Conservation (phyloP, 116 monocot genomes). For the Phalaenopsis hybrid region DNA sequence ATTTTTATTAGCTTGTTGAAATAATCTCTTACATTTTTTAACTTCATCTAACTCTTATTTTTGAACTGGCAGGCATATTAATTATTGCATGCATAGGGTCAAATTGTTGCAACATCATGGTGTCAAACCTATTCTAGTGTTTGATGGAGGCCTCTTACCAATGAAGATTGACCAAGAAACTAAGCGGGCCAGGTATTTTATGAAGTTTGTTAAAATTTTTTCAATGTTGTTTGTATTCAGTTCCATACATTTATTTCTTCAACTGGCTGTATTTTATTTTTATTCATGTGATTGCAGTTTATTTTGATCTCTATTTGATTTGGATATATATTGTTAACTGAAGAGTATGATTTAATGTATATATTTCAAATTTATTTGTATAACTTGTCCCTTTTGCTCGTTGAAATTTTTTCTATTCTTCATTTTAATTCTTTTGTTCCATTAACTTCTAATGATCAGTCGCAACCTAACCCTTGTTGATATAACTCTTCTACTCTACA, state of each 20-base stretch:
- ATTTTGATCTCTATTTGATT: background rate
- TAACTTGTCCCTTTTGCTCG: background rate
- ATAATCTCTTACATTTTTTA: background rate
- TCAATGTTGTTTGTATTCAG: background rate
- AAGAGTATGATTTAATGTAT: background rate
- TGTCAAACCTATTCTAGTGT: slow-evolving; percentile 83
- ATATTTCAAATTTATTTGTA: background rate
- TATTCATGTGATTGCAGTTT: background rate
- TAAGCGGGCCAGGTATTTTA: slow-evolving; percentile 69
- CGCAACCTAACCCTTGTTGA: background rate
- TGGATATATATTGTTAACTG: background rate
- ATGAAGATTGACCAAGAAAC: slow-evolving; percentile 86
- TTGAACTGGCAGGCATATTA: slow-evolving; percentile 62
- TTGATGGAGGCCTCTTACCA: slow-evolving; percentile 95
- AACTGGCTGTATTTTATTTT: background rate
- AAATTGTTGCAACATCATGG: slow-evolving; percentile 82
- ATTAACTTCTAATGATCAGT: background rate
- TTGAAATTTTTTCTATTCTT: background rate
- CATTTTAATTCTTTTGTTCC: background rate
- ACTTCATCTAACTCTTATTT: background rate
- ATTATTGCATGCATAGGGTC: slow-evolving; percentile 98
- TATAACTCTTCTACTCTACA: no score
- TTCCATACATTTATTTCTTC: background rate
- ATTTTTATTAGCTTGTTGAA: background rate
- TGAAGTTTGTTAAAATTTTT: background rate